These are phyloP conservation scores for Aspergillus coremiiformis DNA, from an alignment of 495 filamentous ascomycete genomes.

Conservation along the genomic window DNA sequence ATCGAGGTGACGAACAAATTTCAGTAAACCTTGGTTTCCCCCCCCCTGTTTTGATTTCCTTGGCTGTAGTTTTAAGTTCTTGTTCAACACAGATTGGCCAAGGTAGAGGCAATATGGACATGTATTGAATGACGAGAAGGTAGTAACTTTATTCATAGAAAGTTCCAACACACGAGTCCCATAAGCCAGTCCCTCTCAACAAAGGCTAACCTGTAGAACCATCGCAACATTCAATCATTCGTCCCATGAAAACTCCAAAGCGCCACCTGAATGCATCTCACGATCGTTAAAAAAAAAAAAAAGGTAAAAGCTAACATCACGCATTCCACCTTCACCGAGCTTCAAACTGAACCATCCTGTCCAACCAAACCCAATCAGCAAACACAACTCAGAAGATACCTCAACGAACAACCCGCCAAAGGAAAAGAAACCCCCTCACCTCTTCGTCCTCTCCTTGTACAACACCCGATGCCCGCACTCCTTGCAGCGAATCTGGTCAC, in stretches of 20 bases:
- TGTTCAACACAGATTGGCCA: background rate
- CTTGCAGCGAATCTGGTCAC: slow-evolving; percentile 87
- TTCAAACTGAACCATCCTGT: slow-evolving; percentile 96
- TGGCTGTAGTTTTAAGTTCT: too few species aligned
- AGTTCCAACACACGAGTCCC: background rate
- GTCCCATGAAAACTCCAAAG: slow-evolving; percentile 19
- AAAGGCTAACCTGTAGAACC: background rate
- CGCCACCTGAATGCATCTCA: slow-evolving; percentile 23
- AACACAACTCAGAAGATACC: background rate
- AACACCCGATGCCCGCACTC: slow-evolving; percentile 93
- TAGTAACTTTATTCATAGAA: background rate
- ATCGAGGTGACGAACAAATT: slow-evolving; percentile 52
- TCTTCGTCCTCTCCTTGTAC: slow-evolving; percentile 96
- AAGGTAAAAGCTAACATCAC: background rate
- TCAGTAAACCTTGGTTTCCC: slow-evolving; percentile 12
- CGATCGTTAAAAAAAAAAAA: slow-evolving; percentile 3
- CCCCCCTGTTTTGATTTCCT: too few species aligned
- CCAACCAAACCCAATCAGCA: slow-evolving; percentile 4
- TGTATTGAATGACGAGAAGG: slow-evolving; percentile 7
- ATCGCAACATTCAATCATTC: background rate
- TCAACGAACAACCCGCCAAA: background rate
- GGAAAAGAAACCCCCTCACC: slow-evolving; percentile 51
- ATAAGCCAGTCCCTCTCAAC: background rate
- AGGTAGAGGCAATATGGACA: background rate
- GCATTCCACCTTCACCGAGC: slow-evolving; percentile 52